Conservation (phyloP, 495 filamentous ascomycete species). For the Cairneyella variabilis region DNA sequence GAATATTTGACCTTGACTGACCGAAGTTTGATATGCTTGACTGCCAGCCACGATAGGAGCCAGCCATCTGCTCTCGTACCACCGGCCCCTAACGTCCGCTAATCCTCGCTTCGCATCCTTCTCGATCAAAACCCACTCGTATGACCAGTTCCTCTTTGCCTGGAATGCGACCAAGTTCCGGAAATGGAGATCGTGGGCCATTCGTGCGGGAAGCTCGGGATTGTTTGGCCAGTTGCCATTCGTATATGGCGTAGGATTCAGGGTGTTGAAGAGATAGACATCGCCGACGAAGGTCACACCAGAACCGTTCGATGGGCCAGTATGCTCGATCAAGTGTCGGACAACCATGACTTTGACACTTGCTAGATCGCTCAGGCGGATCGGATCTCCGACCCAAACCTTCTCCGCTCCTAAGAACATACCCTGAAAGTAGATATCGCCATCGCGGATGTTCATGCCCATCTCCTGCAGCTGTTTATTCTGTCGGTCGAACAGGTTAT, state of each 20-base stretch:
- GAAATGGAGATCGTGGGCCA: constrained; percentile 27
- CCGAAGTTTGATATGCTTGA: constrained; percentile 32
- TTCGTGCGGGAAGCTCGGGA: constrained; percentile 38
- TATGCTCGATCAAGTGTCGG: constrained; percentile 30
- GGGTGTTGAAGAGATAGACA: constrained; percentile 36
- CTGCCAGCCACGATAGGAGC: constrained; percentile 43
- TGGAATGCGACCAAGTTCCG: constrained; percentile 42
- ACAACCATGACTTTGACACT: constrained; percentile 47
- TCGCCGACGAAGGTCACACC: constrained; percentile 36
- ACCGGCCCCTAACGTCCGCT: constrained; percentile 56
- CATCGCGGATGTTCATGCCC: constrained; percentile 40
- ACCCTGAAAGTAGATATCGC: constrained; percentile 44
- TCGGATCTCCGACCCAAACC: constrained; percentile 55
- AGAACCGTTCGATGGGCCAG: neutral
- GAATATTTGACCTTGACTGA: constrained; percentile 34
- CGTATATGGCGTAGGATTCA: constrained; percentile 13
- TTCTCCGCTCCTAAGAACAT: constrained; percentile 61
- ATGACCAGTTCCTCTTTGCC: constrained; percentile 30
- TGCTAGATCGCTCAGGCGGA: constrained; percentile 35
- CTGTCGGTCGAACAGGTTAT: constrained; percentile 51
- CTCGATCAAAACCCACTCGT: constrained; percentile 41
- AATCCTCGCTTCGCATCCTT: constrained; percentile 32
- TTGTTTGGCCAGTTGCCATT: constrained; percentile 15
- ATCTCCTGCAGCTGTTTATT: too few species aligned
- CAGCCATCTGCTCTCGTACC: constrained; percentile 56